phyloP scores from a whole-genome alignment of 2,329 filamentous ascomycete species.

The Cytospora piceicola region DNA sequence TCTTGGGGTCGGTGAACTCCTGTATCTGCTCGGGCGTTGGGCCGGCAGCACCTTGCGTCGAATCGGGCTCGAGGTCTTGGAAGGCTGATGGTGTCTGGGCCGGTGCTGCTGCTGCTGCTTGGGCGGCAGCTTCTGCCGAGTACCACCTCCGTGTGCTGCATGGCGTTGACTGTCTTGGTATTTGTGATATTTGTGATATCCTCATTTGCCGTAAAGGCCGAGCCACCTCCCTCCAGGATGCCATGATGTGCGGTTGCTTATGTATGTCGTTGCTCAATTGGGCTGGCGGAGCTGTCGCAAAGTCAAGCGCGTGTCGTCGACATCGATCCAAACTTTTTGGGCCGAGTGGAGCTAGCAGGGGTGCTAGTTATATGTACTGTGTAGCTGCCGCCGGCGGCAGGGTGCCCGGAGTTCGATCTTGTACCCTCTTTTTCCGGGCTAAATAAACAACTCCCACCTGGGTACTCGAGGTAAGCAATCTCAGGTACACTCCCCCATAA shows the following conservation, averaged over 20 bases:
- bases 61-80: constrained; percentile 55
- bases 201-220: constrained; percentile 37
- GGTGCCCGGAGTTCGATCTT: neutral
- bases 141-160: constrained; percentile 46
- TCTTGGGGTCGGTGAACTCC: constrained; percentile 46
- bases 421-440: too few species aligned
- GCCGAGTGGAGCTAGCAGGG: neutral
- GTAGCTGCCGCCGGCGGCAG: constrained; percentile 10
- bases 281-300: constrained; percentile 12
- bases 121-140: constrained; percentile 50
- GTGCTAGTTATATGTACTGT: neutral
- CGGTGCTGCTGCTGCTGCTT: too few species aligned
- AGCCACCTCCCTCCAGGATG: constrained; percentile 46
- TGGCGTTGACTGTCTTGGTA: constrained; percentile 36
- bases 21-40: constrained; percentile 46
- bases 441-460: neutral
- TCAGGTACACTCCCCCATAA: too few species aligned
- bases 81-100: constrained; percentile 39
- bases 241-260: constrained; percentile 48
- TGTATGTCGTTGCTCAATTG: constrained; percentile 10
- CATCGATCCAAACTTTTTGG: constrained; percentile 29
- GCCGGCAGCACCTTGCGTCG: constrained; percentile 50
- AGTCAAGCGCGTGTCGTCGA: constrained; percentile 21
- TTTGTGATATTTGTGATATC: constrained; percentile 12
- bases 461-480: too few species aligned